Base-by-base conservation (phyloP, 2,329 filamentous ascomycete genomes). In the Trichoderma breve region DNA sequence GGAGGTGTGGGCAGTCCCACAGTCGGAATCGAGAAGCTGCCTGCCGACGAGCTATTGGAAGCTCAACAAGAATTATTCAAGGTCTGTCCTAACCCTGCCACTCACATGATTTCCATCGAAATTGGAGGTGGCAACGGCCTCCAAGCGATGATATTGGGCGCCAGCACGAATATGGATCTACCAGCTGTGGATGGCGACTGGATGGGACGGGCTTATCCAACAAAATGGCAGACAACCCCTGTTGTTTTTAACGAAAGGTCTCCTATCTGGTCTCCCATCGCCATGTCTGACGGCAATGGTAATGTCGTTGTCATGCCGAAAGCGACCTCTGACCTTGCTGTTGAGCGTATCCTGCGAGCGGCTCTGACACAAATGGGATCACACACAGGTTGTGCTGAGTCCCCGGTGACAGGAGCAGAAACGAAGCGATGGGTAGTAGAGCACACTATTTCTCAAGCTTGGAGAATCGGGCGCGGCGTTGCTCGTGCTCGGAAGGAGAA, bases 111-210 rank as follows among this genome's bases (percentile, higher is more conserved):
- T 73, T 85, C 88, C 1, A 78, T 91, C 12, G 90, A 92, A 75
- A 90, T 92, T 69, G 90, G 90, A n/a, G 90, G 90, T 7, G 86
- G 85, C 5, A 92, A 92, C 74, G 89, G 90, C 0, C 81, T 91
- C 9, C 85, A 89, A 74, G 85, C 86, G 9, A 81, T 91, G 79
- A 83, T 89, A 4, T 79, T 90, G 5, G 88, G 88, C 6, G 86
- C 86, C 0, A 86, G 84, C 67, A 81, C 81, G 1, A 84, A 86
- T 73, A 86, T 89, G 78, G 79, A 87, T 70, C 73, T 87, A 1
- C 86, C 86, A 0, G 82, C 82, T 3, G 83, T 88, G 4, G 87
- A 88, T 70, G 86, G 84, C 15, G 87, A 88, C 76, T 87, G 85
- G 85, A 88, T 88, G 86, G 87, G 87, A 0, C 79, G 86, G 14